Percentiles rank a stretch among this genome's conserved stretches.
Evolutionary conservation across 768 basidiomycete genomes (phyloP).

Genomic region (Lactarius vividus): DNA sequence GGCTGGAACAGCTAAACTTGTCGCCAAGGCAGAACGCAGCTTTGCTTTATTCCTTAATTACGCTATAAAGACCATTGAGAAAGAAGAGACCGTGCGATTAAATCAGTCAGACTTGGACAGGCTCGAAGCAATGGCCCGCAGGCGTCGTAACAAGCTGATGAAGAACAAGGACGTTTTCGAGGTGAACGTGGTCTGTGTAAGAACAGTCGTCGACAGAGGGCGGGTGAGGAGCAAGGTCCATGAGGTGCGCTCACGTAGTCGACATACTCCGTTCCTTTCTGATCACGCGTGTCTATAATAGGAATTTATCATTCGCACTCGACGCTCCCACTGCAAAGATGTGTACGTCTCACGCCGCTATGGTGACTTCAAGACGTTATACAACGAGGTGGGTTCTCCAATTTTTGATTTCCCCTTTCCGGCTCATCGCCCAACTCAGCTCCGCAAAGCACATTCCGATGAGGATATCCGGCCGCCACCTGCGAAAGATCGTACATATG

Average conservation of each 20-base stretch:
- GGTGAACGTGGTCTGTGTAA: constrained; percentile 88
- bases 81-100: constrained; percentile 88
- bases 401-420: constrained; percentile 5
- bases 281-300: constrained; percentile 40
- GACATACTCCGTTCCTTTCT: constrained; percentile 6
- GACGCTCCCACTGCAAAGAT: constrained; percentile 66
- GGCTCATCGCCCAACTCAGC: constrained; percentile 44
- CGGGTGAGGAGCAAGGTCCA: constrained; percentile 82
- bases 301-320: constrained; percentile 95
- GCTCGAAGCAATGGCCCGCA: constrained; percentile 69
- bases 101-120: constrained; percentile 80
- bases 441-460: constrained; percentile 83
- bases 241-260: constrained; percentile 56
- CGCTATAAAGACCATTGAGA: constrained; percentile 78
- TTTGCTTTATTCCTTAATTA: constrained; percentile 77
- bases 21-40: constrained; percentile 81
- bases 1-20: constrained; percentile 60
- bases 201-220: constrained; percentile 79
- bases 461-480: constrained; percentile 82
- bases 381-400: constrained; percentile 61
- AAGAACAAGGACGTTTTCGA: constrained; percentile 65
- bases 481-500: constrained; percentile 79
- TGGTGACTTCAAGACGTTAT: constrained; percentile 90
- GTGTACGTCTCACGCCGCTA: constrained; percentile 90
- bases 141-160: constrained; percentile 49